Evolutionary conservation across 2,329 filamentous ascomycete genomes (phyloP).

Genomic region (Whalleya microplaca): DNA sequence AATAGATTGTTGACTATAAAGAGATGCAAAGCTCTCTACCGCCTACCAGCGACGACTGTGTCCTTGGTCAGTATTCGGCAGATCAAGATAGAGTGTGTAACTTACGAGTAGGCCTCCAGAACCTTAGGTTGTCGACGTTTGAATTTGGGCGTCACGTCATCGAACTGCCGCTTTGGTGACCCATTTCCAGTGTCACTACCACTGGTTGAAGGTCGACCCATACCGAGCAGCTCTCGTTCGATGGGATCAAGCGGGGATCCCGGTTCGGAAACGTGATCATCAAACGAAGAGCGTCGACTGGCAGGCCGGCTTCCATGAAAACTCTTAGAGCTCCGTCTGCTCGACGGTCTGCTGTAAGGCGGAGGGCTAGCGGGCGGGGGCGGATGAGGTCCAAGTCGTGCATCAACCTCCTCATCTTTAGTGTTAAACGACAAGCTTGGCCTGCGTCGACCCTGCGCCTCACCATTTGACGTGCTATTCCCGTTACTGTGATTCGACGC

Average conservation of each 20-base stretch:
- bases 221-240: slow-evolving; percentile 36
- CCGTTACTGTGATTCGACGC: neutral
- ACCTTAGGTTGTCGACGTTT: slow-evolving; percentile 29
- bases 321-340: slow-evolving; percentile 18
- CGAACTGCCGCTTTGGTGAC: slow-evolving; percentile 25
- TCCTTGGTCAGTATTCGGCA: slow-evolving; percentile 14
- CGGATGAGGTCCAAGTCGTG: slow-evolving; percentile 11
- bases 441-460: neutral
- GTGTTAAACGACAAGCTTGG: neutral
- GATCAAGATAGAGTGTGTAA: neutral
- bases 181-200: slow-evolving; percentile 29
- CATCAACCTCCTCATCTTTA: neutral
- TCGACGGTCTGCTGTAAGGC: slow-evolving; percentile 16
- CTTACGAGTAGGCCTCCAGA: slow-evolving; percentile 35
- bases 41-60: slow-evolving; percentile 33
- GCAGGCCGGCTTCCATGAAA: slow-evolving; percentile 12
- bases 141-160: slow-evolving; percentile 18
- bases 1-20: too few species aligned
- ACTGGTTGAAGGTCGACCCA: slow-evolving; percentile 24
- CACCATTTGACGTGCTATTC: neutral
- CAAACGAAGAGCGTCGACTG: slow-evolving; percentile 30
- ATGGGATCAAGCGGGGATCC: slow-evolving; percentile 36
- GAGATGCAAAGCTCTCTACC: neutral
- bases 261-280: slow-evolving; percentile 8
- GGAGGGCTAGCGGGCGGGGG: slow-evolving; percentile 1